phyloP scores from a whole-genome alignment of 2,329 filamentous ascomycete species.

The Microcyclospora pomicola region DNA sequence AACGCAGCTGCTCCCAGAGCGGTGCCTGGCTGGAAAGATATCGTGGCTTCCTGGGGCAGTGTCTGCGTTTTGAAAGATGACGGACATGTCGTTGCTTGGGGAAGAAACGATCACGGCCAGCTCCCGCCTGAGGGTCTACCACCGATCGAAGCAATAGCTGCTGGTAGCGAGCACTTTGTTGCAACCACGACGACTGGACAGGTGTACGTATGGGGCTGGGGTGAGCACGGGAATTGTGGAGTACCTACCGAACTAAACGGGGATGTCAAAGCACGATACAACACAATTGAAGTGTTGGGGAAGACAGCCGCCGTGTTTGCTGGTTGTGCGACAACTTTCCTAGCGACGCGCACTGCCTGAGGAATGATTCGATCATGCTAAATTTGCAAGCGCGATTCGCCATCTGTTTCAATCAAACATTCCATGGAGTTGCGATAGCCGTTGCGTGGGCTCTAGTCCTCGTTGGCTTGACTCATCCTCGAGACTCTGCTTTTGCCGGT shows the following conservation, averaged over 20 bases:
- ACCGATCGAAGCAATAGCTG: constrained; percentile 48
- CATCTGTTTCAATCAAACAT: constrained; percentile 24
- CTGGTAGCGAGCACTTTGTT: constrained; percentile 83
- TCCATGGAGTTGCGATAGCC: constrained; percentile 45
- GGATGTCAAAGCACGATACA: constrained; percentile 57
- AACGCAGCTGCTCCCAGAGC: constrained; percentile 34
- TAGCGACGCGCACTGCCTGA: constrained; percentile 33
- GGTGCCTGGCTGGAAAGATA: constrained; percentile 48
- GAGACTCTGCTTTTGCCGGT: constrained; percentile 5
- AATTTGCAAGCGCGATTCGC: neutral
- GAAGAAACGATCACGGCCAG: constrained; percentile 74
- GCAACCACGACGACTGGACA: constrained; percentile 50
- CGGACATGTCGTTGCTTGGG: constrained; percentile 57
- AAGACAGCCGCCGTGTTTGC: constrained; percentile 53
- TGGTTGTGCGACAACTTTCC: constrained; percentile 85
- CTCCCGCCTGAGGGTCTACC: constrained; percentile 52
- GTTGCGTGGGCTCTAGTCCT: constrained; percentile 57
- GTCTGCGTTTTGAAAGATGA: constrained; percentile 55
- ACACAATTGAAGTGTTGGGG: constrained; percentile 44
- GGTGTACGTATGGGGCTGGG: constrained; percentile 87
- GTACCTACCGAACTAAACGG: constrained; percentile 45
- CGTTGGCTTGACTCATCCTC: constrained; percentile 8
- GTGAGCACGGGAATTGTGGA: constrained; percentile 94
- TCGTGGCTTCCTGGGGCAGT: constrained; percentile 71
- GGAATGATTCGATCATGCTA: neutral